phyloP scores from a whole-genome alignment of 805 yeast genomes.

The Candida morakotiae region DNA sequence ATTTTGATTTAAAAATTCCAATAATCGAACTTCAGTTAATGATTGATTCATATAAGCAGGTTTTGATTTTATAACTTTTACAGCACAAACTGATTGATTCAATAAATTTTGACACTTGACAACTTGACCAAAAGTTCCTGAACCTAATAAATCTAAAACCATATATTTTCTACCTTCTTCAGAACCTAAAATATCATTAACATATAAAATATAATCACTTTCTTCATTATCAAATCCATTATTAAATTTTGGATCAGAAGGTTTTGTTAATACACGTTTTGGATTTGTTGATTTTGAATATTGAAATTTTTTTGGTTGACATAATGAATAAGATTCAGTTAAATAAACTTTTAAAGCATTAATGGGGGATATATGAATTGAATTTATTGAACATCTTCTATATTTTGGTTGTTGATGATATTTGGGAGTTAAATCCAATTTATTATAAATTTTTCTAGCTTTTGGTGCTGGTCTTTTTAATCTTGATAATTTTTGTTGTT shows the following conservation, averaged over 20 bases:
- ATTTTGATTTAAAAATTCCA: slow-evolving; percentile 73
- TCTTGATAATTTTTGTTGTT: slow-evolving; percentile 18
- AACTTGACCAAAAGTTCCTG: slow-evolving; percentile 98
- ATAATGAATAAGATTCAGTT: slow-evolving; percentile 75
- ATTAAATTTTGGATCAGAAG: slow-evolving; percentile 75
- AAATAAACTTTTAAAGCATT: slow-evolving; percentile 74
- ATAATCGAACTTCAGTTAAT: slow-evolving; percentile 79
- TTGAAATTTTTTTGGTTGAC: slow-evolving; percentile 72
- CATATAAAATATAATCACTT: slow-evolving; percentile 87
- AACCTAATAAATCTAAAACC: slow-evolving; percentile 87
- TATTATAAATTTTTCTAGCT: slow-evolving; percentile 37
- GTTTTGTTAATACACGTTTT: slow-evolving; percentile 86
- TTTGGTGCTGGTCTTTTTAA: slow-evolving; percentile 42
- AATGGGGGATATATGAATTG: slow-evolving; percentile 71
- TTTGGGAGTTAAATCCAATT: slow-evolving; percentile 57
- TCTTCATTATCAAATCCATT: slow-evolving; percentile 86
- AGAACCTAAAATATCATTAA: slow-evolving; percentile 86
- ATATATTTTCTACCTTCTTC: slow-evolving; percentile 83
- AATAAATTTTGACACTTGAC: slow-evolving; percentile 82
- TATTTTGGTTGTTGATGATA: slow-evolving; percentile 62
- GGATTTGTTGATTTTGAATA: slow-evolving; percentile 87
- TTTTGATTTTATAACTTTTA: slow-evolving; percentile 88
- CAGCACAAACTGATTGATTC: slow-evolving; percentile 87
- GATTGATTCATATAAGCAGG: slow-evolving; percentile 91
- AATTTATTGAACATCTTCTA: slow-evolving; percentile 63